Base-by-base conservation (phyloP, 1,284 basidiomycete genomes). In the Taiwanofungus camphoratus region DNA sequence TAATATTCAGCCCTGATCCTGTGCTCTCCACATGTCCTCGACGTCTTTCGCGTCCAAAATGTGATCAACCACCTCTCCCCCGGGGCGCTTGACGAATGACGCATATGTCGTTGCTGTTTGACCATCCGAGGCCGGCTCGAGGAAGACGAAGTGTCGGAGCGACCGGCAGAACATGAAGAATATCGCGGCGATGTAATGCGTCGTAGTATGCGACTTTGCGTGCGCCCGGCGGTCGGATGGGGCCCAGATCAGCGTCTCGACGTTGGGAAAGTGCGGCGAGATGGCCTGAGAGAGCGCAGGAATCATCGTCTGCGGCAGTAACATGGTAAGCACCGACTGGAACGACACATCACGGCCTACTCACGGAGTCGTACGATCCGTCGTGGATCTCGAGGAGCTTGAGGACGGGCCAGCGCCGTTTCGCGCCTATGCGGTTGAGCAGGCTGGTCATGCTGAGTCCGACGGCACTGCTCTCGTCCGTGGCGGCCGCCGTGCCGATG, bases 371-470 rank as follows among this genome's bases (percentile, higher is more conserved):
- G 33, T 42, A 51, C 8, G 18, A 13, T n/a, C 39, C 45, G 19
- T 46, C 49, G 16, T 27, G 36, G 36, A 51, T 35, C 33, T 51
- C 49, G 16, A 51, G 42, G 40, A 45, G 48, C 15, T 34, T 33
- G 16, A 48, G 26, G 11, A 20, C 39, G 9, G 38, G 5, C 49
- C 49, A 51, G 11, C 39, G 42, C 20, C 45, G 34, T 16, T 39
- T 34, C 15, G 19, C 31, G 8, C 38, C 41, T 12, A 48, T 9
- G 21, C 36, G 40, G 33, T 27, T 19, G 33, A 50, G 26, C 18
- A 48, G 34, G 23, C 36, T 24, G 3, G 38, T 31, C 39, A 44
- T 47, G 32, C 37, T 37, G 16, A 39, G 24, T 20, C 21, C 33
- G 5, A 39, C 42, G 2, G 29, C 27, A 20, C 36, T 20, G 16